Conservation (phyloP, 139 green algal species). For the Medakamo hakoo region DNA sequence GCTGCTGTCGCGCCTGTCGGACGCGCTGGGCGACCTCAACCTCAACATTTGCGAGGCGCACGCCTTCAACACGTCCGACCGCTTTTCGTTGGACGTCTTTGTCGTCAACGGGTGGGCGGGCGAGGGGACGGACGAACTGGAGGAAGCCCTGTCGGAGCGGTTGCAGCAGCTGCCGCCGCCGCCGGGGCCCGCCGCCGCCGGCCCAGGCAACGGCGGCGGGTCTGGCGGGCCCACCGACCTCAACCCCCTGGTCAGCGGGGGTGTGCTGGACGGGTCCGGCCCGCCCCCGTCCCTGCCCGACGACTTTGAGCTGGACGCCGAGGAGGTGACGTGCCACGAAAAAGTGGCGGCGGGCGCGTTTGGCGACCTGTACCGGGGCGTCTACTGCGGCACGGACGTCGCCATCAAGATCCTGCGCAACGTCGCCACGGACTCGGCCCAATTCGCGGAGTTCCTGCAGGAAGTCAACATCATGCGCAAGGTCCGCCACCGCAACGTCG, state of each 20-base stretch:
- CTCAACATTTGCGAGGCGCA: constrained; percentile 97
- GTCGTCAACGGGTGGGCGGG: constrained; percentile 71
- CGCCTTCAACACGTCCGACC: constrained; percentile 91
- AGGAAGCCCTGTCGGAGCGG: constrained; percentile 56
- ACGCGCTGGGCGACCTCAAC: constrained; percentile 74
- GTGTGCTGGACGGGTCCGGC: too few relatives aligned
- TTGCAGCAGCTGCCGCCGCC: constrained; percentile 59
- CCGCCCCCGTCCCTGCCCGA: constrained; percentile 15
- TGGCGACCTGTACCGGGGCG: constrained; percentile 83
- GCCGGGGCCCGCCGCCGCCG: too few relatives aligned
- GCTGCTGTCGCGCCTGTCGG: constrained; percentile 69
- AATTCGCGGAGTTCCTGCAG: constrained; percentile 37
- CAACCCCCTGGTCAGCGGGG: neutral
- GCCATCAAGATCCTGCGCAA: constrained; percentile 97
- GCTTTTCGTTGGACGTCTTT: constrained; percentile 93
- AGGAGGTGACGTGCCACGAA: constrained; percentile 61
- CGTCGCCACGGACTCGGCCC: constrained; percentile 56
- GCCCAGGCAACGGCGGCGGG: neutral
- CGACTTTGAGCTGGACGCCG: constrained; percentile 92
- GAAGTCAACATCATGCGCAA: constrained; percentile 80
- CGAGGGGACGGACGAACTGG: constrained; percentile 34
- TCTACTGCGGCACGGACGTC: constrained; percentile 95
- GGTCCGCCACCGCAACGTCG: constrained; percentile 93
- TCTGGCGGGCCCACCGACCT: neutral
- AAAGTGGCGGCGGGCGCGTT: constrained; percentile 85